Base-by-base conservation (phyloP, 805 yeast genomes). In the Metschnikowia peoriensis region DNA sequence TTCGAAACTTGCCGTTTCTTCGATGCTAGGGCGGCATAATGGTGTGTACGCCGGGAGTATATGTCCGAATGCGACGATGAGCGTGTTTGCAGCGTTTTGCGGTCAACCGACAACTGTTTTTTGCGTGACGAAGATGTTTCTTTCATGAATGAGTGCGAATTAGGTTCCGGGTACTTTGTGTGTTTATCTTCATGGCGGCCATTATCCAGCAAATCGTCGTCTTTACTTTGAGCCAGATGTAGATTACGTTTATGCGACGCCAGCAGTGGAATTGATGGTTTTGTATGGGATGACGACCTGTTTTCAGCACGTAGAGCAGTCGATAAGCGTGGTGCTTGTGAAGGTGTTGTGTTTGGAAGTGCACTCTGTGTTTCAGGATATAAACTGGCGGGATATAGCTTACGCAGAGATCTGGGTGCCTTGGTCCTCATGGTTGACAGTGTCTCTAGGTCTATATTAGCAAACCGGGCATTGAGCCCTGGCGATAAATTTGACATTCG, bases 61-160 rank as follows among this genome's bases (percentile, higher is more conserved):
- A 51, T 44, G 14, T 58, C 61, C 16, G 59, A 49, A 44, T 58
- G 56, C 14, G 61, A 53, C 4, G 50, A 17, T 10, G 59, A 35
- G 16, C 59, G 58, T 9, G 51, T 41, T 15, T 41, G 54, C 7
- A 49, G 49, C 4, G 27, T 28, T 4, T 45, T 38, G 2, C 53
- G 50, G 35, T 46, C 49, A 12, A 32, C 38, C 7, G 46, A 12
- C 2, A 55, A 27, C 54, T 66, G 70, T 51, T 73, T 70, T 51
- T 66, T 66, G 16, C 66, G 58, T 1, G 78, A 73, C 1, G 76
- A 69, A 11, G 76, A 57, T 0, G 78, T 74, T 9, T 69, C 75
- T 40, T 64, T 62, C 79, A 74, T 74, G 53, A 74, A 74, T 7
- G 77, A 71, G 45, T 67, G 65, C 41, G 59, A 64, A 46, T 55